Base-by-base conservation (phyloP, 495 filamentous ascomycete genomes). In the Annulohypoxylon bovei region DNA sequence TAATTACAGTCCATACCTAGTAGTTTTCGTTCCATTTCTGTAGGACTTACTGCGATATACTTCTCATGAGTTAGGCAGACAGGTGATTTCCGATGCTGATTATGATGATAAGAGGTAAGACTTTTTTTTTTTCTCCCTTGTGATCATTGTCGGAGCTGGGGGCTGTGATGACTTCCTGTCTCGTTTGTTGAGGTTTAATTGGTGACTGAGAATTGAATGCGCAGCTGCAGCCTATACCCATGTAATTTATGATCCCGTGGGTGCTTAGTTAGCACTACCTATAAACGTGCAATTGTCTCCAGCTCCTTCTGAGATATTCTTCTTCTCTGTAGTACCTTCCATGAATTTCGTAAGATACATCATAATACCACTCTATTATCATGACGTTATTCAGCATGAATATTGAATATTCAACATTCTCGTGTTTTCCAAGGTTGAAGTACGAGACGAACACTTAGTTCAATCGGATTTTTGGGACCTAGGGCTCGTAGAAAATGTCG, bases 121-220 rank as follows among this genome's bases (percentile, higher is more conserved):
- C 65, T 47, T 68, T 72, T 57, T 60, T 50, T 65, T 64, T 66
- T 58, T 42, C 47, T 20, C 53, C 65, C 70, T 68, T 72, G 70
- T 72, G 70, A 72, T 68, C 70, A 72, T 57, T 57, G 40, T 56
- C 22, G 39, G 16, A 39, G 42, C 44, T 57, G 69, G 65, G 44
- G 70, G 70, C 70, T 72, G 61, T 72, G 70, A 60, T 65, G 44
- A 49, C 30, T 40, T 62, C 70, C 39, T 44, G 65, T 65, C 46
- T 65, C 20, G 55, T 61, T 62, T 68, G 46, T 9, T 57, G 27
- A 7, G 22, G 25, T 72, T 61, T 68, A 6, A 68, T 72, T 72
- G 65, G 70, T 64, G 40, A 46, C 20, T 20, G 32, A 47, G 54
- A 50, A 46, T 72, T 60, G 14, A 42, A 30, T 67, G 57, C 63